Evolutionary conservation across 176 grass and related monocot genomes (phyloP).

Genomic region (Poa annua): DNA sequence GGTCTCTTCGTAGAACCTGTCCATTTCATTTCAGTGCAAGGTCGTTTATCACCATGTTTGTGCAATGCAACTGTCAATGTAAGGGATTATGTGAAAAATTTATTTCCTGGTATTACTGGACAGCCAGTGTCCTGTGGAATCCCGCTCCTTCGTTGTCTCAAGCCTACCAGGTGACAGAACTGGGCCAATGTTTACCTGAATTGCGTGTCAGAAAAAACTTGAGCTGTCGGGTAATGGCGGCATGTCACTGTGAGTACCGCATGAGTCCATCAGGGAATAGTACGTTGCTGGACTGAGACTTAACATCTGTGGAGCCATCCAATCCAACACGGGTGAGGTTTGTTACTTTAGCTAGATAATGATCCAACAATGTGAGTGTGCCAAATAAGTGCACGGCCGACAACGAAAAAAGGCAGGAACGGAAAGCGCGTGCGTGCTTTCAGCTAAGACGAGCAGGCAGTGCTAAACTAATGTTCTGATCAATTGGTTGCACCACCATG

Average conservation of each 20-base stretch:
- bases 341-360: not conserved
- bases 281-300: not conserved
- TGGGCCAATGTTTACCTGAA: not conserved
- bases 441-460: not conserved
- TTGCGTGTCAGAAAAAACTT: no score
- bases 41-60: not conserved
- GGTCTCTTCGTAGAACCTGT: no score
- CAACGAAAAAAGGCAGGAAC: not conserved
- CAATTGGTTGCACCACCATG: not conserved
- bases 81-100: not conserved
- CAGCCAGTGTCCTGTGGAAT: no score
- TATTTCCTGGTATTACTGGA: not conserved
- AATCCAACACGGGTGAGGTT: not conserved
- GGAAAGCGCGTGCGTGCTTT: not conserved
- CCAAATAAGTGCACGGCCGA: slow-evolving; percentile 15
- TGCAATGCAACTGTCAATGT: not conserved
- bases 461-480: not conserved
- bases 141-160: no score
- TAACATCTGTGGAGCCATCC: not conserved
- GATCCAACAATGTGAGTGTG: not conserved
- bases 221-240: no score
- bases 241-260: no score
- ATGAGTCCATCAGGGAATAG: no score
- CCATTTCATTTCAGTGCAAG: slow-evolving; percentile 24
- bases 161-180: no score